Evolutionary conservation across 495 filamentous ascomycete genomes (phyloP), one percentile per base, ranked within the genome.

Genomic region (Tetracladium marchalianum): DNA sequence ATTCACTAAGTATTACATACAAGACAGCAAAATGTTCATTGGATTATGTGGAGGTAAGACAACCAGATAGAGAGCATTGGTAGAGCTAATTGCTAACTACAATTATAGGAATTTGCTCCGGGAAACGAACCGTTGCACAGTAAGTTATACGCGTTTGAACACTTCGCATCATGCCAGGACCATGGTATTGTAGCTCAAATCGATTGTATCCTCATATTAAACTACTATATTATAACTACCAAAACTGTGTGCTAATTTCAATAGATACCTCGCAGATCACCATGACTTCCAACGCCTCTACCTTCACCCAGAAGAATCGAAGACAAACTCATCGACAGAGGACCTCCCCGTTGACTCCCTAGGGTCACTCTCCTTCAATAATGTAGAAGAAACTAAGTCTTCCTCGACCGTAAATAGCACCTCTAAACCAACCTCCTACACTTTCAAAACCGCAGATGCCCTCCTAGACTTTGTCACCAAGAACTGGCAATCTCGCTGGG

Each of bases 381-480:
- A 53, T 52, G 35, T 53, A 59, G 38, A 59, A 52, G 39, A 61
- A 36, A 46, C 49, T 38, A 61, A 59, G 43, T 62, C 58, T 50
- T 44, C 24, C 41, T 43, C 60, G 38, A 50, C 52, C 27, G 62
- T 53, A 49, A 56, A 56, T 62, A 49, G 51, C 51, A n/a, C 64
- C 62, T 15, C 48, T n/a, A 59, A 55, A 22, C 49, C 47, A 9
- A 53, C 49, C 12, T 39, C 51, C 5, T 56, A 66, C 13, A 56
- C 59, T 24, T 95, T 95, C 62, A 44, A 67, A 8, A 68, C 61
- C 24, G 66, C 75, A 15, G 73, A 80, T 10, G 70, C 70, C 2
- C 72, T 98, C 12, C 63, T 97, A 6, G 81, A 93, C 31, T 88
- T 84, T 56, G 85, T 88, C 37, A 97, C 92, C 4, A 83, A 82